These are phyloP conservation scores for Hypoxylon sp. DNA, from an alignment of 2,329 filamentous ascomycete genomes.

Conservation along the genomic window DNA sequence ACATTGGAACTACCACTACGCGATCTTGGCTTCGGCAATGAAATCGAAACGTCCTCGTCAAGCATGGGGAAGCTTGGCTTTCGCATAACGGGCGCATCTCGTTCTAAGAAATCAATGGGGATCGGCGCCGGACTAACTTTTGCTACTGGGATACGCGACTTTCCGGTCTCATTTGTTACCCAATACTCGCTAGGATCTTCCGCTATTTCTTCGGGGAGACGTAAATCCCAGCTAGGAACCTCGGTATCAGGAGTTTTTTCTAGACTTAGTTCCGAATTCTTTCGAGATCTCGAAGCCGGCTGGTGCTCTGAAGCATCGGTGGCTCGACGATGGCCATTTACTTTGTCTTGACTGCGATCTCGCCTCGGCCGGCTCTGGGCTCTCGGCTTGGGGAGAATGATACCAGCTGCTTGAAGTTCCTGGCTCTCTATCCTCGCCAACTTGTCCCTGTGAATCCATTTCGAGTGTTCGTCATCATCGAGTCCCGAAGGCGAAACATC, in stretches of 20 bases:
- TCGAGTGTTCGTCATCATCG: constrained; percentile 72
- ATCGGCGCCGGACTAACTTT: constrained; percentile 85
- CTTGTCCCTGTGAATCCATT: constrained; percentile 91
- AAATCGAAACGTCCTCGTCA: constrained; percentile 71
- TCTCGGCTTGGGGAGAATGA: constrained; percentile 71
- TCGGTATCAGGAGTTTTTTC: constrained; percentile 59
- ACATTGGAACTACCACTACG: constrained; percentile 78
- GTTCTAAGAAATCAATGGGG: constrained; percentile 78
- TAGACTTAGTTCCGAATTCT: constrained; percentile 62
- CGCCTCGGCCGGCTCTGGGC: constrained; percentile 65
- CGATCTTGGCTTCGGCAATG: constrained; percentile 74
- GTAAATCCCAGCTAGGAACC: constrained; percentile 77
- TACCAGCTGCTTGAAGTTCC: constrained; percentile 84
- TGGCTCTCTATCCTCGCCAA: constrained; percentile 84
- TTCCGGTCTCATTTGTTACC: constrained; percentile 66
- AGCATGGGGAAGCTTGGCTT: constrained; percentile 68
- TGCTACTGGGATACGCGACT: constrained; percentile 89
- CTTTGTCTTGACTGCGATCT: constrained; percentile 61
- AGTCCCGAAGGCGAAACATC: constrained; percentile 51
- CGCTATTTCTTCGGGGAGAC: constrained; percentile 83
- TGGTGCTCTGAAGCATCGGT: constrained; percentile 55
- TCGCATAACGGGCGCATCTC: constrained; percentile 78
- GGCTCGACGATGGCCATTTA: constrained; percentile 53
- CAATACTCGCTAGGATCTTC: constrained; percentile 70
- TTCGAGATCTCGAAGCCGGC: constrained; percentile 58